Evolutionary conservation across 108 stramenopile genomes (phyloP).

Genomic region (Conticribra guillardii): DNA sequence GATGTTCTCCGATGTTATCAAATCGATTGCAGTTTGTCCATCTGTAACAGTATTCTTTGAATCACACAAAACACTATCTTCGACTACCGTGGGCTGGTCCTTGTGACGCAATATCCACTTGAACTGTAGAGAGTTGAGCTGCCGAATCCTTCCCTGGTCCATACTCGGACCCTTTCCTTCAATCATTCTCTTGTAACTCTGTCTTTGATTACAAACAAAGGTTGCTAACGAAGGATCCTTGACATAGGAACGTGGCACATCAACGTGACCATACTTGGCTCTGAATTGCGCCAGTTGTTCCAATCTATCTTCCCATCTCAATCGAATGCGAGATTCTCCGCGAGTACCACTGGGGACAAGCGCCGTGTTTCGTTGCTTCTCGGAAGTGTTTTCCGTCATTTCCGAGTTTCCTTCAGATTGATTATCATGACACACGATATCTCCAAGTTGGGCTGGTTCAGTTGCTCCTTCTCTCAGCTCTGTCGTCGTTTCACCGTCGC

Average conservation of each 20-base stretch:
- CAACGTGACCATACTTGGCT: constrained; percentile 27
- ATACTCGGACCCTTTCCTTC: constrained; percentile 23
- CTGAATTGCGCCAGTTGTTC: constrained; percentile 18
- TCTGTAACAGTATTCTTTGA: neutral
- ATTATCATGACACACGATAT: neutral
- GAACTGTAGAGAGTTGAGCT: constrained; percentile 14
- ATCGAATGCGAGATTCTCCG: constrained; percentile 22
- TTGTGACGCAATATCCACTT: constrained; percentile 16
- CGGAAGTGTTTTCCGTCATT: neutral
- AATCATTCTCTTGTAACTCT: constrained; percentile 26
- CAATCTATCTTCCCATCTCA: constrained; percentile 28
- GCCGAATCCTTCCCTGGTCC: constrained; percentile 8
- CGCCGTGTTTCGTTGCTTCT: no score
- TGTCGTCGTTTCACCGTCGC: no score
- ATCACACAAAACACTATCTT: neutral
- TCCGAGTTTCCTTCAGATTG: neutral
- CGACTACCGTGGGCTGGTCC: constrained; percentile 19
- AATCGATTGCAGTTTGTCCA: neutral
- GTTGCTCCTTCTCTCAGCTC: no score
- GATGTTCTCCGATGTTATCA: no score
- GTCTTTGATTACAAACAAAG: constrained; percentile 23
- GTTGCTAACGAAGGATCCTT: constrained; percentile 22
- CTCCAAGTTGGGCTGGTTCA: neutral
- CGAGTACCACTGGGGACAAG: no score
- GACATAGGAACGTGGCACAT: constrained; percentile 25